Percentiles rank a stretch among this genome's conserved stretches.
Evolutionary conservation across 1,284 basidiomycete species (phyloP).

Genomic region (Puccinia hordei): DNA sequence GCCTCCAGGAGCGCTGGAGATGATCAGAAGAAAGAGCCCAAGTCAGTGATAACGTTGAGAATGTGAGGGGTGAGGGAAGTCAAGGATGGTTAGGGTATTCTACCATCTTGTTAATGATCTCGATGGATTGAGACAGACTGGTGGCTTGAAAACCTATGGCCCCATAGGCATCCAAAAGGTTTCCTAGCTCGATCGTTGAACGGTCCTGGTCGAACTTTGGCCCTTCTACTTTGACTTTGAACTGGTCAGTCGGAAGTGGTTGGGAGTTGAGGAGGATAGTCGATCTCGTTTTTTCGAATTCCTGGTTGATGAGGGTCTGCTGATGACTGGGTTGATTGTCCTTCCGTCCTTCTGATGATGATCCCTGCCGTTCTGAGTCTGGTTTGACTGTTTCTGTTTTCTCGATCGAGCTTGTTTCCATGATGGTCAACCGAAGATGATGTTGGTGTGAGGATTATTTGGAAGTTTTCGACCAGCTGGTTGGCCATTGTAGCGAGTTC

Average conservation of each 20-base stretch:
- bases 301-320: no score
- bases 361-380: no score
- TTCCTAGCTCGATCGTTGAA: constrained; percentile 55
- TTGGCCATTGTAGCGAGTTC: no score
- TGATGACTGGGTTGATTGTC: no score
- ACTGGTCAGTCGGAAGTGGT: constrained; percentile 21
- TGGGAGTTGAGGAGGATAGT: constrained; percentile 23
- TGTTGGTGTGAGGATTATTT: no score
- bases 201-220: constrained; percentile 57
- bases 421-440: no score
- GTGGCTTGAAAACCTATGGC: constrained; percentile 59
- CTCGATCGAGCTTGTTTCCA: no score
- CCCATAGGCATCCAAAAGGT: constrained; percentile 55
- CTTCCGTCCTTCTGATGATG: no score
- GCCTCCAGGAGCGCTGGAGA: constrained; percentile 35
- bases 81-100: no score
- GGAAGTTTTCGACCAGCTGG: no score
- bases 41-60: not conserved
- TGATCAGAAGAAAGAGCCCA: not conserved
- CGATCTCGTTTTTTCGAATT: constrained; percentile 26
- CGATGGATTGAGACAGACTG: constrained; percentile 57
- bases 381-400: no score
- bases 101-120: constrained; percentile 59
- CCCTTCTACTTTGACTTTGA: constrained; percentile 52
- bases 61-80: not conserved